phyloP scores from a whole-genome alignment of 176 grass and related monocot genomes.

The Rhipidocladum racemiflorum region DNA sequence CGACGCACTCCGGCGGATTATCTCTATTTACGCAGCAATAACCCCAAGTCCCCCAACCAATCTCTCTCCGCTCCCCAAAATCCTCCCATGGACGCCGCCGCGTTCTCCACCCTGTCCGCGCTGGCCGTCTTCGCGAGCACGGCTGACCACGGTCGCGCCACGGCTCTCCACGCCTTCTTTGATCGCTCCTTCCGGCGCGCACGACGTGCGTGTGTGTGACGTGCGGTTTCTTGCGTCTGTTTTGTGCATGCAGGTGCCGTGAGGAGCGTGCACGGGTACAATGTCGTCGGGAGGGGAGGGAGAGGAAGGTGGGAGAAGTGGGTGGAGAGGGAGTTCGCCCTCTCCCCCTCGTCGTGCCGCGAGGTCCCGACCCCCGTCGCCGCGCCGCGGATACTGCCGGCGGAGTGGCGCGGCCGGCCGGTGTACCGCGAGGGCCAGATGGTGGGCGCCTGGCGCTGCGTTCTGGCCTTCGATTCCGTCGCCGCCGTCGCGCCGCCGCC shows the following conservation, averaged over 20 bases:
- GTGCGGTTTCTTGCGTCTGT: background rate
- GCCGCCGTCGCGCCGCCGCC: slow-evolving; percentile 21
- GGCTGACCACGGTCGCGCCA: slow-evolving; percentile 30
- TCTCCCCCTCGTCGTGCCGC: slow-evolving; percentile 29
- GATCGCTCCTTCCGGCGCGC: background rate
- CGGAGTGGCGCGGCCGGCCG: slow-evolving; percentile 19
- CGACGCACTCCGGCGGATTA: slow-evolving; percentile 5
- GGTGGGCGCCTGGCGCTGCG: slow-evolving; percentile 45
- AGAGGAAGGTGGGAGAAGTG: slow-evolving; percentile 38
- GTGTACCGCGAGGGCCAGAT: slow-evolving; percentile 40
- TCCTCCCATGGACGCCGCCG: slow-evolving; percentile 33
- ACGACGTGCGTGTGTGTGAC: background rate
- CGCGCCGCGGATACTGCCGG: slow-evolving; percentile 24
- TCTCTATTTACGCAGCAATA: background rate
- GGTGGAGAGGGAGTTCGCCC: slow-evolving; percentile 52
- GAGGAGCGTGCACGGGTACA: slow-evolving; percentile 61
- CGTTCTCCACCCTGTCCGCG: slow-evolving; percentile 38
- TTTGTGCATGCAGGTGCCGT: slow-evolving; percentile 27
- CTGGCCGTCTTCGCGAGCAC: slow-evolving; percentile 48
- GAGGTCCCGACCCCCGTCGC: slow-evolving; percentile 28
- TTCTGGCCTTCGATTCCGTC: slow-evolving; percentile 51
- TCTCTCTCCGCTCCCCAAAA: background rate
- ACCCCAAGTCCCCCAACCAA: background rate
- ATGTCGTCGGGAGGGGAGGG: slow-evolving; percentile 29
- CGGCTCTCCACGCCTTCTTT: background rate